Percentiles rank a stretch among this genome's conserved stretches.
These are phyloP conservation scores for Salix koriyanagi DNA, from an alignment of 345 rosid genomes.

Conservation along the genomic window DNA sequence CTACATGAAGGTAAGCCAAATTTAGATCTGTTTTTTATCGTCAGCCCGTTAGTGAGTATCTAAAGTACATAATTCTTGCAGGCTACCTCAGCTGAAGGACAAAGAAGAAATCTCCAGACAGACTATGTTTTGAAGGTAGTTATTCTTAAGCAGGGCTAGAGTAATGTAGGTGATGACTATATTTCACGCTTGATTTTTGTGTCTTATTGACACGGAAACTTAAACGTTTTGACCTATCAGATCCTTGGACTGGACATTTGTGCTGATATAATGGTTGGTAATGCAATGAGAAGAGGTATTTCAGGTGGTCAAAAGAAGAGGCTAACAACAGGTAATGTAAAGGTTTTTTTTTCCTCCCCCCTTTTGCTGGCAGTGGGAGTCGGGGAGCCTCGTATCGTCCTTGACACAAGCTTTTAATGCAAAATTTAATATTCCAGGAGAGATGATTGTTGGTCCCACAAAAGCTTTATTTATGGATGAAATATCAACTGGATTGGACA, in stretches of 20 bases:
- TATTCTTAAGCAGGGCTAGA: neutral
- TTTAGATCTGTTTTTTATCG: neutral
- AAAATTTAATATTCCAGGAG: neutral
- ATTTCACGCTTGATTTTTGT: too few relatives aligned
- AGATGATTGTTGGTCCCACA: slow-evolving; percentile 14
- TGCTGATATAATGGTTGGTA: neutral
- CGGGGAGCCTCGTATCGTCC: too few relatives aligned
- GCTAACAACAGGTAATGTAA: slow-evolving; percentile 5
- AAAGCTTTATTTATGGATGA: slow-evolving; percentile 12
- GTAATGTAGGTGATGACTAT: too few relatives aligned
- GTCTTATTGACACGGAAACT: neutral
- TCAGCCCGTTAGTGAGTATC: neutral
- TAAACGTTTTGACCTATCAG: neutral
- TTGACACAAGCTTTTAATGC: neutral
- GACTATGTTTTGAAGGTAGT: slow-evolving; percentile 3
- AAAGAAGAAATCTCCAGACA: neutral
- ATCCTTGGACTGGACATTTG: slow-evolving; percentile 1
- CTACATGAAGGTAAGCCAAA: slow-evolving; percentile 1
- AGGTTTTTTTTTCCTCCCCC: neutral
- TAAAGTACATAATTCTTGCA: neutral
- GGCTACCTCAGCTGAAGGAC: slow-evolving; percentile 3
- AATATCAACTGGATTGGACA: slow-evolving; percentile 12
- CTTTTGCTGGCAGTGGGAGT: neutral
- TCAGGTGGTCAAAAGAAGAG: slow-evolving; percentile 14
- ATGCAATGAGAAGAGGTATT: slow-evolving; percentile 5